Conservation (phyloP, 345 rosid species). For the Lenwebbia sp. region DNA sequence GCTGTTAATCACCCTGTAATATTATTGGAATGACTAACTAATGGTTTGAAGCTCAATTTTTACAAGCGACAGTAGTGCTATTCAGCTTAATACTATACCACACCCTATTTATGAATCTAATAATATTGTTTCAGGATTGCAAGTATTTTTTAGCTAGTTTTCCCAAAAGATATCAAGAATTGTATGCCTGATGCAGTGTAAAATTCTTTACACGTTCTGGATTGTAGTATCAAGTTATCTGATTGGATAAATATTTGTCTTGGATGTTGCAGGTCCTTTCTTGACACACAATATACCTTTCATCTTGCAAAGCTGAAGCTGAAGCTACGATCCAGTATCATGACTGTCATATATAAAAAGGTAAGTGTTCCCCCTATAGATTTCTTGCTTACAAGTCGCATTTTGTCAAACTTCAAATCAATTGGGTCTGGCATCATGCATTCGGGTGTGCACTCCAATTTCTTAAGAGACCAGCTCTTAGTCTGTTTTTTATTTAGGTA, state of each 20-base stretch:
- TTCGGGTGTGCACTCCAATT: not conserved
- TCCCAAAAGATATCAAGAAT: not conserved
- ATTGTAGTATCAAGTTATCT: not conserved
- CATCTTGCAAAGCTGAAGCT: slow-evolving; percentile 71
- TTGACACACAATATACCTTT: slow-evolving; percentile 73
- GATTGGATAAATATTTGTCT: not conserved
- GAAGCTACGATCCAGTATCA: slow-evolving; percentile 75
- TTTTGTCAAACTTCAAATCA: not conserved
- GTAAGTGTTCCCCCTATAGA: slow-evolving; percentile 15
- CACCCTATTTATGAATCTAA: not conserved
- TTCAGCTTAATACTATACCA: not conserved
- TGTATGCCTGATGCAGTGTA: not conserved
- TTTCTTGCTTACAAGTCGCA: not conserved
- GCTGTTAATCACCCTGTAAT: not conserved
- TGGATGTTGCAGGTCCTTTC: slow-evolving; percentile 62
- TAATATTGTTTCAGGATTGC: not conserved
- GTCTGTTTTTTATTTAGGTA: not conserved
- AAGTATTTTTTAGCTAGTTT: not conserved
- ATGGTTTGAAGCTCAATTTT: not conserved
- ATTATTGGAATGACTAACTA: not conserved
- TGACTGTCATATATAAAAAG: slow-evolving; percentile 74
- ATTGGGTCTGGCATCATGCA: not conserved
- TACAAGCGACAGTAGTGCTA: not conserved
- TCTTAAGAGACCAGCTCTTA: not conserved
- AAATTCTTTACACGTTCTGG: not conserved